Evolutionary conservation across 2,329 filamentous ascomycete genomes (phyloP), one percentile per base, ranked within the genome.

Genomic region (Raffaelea ambrosiae): DNA sequence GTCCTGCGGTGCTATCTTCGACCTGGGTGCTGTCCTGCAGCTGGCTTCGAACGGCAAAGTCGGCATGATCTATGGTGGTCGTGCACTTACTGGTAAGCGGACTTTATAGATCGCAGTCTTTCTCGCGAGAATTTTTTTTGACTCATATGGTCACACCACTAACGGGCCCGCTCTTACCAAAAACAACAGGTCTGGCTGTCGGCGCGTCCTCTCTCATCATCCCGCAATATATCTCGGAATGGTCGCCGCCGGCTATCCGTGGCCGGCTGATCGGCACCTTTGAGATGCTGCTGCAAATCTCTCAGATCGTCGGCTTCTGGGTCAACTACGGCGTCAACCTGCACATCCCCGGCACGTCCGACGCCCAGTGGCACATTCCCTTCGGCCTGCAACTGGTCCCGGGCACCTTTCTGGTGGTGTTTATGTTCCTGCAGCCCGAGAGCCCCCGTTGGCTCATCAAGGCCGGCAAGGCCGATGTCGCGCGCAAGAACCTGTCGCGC

Each of bases 191-290:
- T n/a, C n/a, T n/a, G n/a, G n/a, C n/a, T n/a, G n/a, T n/a, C n/a
- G n/a, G n/a, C n/a, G n/a, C n/a, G n/a, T n/a, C n/a, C n/a, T n/a
- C n/a, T n/a, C n/a, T n/a, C n/a, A n/a, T n/a, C n/a, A n/a, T n/a
- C n/a, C n/a, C n/a, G n/a, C n/a, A n/a, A n/a, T 81, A 80, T 58
- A 73, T 79, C 40, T 72, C 75, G 1, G 77, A 81, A 57, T 73
- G 71, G 55, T 72, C 76, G 0, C 72, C 75, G 53, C 70, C 75
- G 1, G 68, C 66, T 14, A 73, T 68, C 40, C 67, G 76, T 23
- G 46, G 46, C n/a, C 31, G 26, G 10, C 40, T 48, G 4, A 35
- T 74, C 21, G 72, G 72, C 22, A 58, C 74, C 8, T 46, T 45
- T 38, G 46, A 46, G 43, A 49, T 47, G 26, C 43, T 42, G 38